Base-by-base conservation (phyloP, 768 basidiomycete genomes). In the Daedaleopsis sinensis region DNA sequence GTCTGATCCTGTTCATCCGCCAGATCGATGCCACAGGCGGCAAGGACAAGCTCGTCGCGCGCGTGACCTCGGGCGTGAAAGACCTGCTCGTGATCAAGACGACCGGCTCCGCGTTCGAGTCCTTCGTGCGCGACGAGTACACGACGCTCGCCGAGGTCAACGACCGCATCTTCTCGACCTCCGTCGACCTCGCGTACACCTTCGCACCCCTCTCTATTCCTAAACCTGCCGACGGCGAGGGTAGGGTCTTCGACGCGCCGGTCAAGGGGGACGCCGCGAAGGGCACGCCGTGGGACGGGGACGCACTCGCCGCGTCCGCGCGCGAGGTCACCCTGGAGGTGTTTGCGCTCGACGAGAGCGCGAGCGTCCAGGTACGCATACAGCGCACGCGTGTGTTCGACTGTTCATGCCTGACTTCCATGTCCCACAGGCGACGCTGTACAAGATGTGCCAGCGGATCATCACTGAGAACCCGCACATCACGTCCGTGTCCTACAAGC, bases 71-170 rank as follows among this genome's bases (percentile, higher is more conserved):
- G 13, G 94, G 94, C 0, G 75, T 96, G 38, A 77, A 79, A n/a
- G 95, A 93, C 73, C 79, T 97, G 27, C 79, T 96, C 19, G 95
- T 97, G 15, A 84, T 98, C 68, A 98, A 98, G 76, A 86, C 91
- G 37, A 87, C 90, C 5, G 96, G 93, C 13, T 94, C 93, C 0
- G 84, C 89, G 0, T 98, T 98, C 71, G 81, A 87, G 57, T 80
- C 83, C 27, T 98, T 95, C 74, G 72, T 90, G 52, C 82, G 84
- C 3, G 94, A 96, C 73, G 91, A 94, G 69, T 93, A 87, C 75
- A 95, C 95, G n/a, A 95, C 93, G 1, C 84, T 96, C 21, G 78
- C 73, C 15, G 87, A 91, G 64, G 95, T 96, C 47, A 74, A 87
- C 66, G 96, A 98, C 65, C 84, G 96, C 10, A 89, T 98, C 68